Evolutionary conservation across 1,284 basidiomycete species (phyloP), one percentile per base, ranked within the genome.

Genomic region (Puccinia novopanici): DNA sequence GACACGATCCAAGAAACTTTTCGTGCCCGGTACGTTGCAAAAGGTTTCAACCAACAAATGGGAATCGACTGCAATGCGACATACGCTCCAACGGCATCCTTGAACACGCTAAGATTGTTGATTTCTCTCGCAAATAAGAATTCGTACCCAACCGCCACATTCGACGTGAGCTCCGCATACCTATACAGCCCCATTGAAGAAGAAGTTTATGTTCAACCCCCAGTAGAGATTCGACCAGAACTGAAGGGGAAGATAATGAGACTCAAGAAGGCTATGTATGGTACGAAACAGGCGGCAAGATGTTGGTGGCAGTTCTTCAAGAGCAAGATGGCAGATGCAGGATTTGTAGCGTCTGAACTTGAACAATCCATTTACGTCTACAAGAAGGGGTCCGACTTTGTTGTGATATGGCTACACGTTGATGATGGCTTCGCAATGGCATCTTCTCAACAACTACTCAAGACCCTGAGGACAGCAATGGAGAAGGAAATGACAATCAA

Each of bases 81-180:
- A 1, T 75, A 55, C 34, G 37, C 72, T 3, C 72, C 72, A 3
- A 75, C 54, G 54, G 70, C 54, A 19, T 37, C 50, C 17, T 42
- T 75, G 19, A 34, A 34, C 40, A 34, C 54, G 3, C 50, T 57
- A 75, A 27, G 48, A 3, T 22, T 74, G 10, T 12, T 59, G n/a
- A 6, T 72, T 19, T 19, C 70, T 3, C 17, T 75, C 3, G 52
- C 52, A 13, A 37, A 24, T n/a, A 37, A n/a, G 37, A 75, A 6
- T 12, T 13, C 12, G 2, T 59, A 50, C 34, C 48, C 6, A 55
- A 17, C 59, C 10, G 9, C 8, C 2, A n/a, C 45, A 27, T 75
- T 75, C 57, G 72, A 75, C 52, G 30, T 75, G 1, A 57, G n/a
- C n/a, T n/a, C n/a, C 27, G 72, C 72, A 13, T 75, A 75, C 37